phyloP scores from a whole-genome alignment of 1,284 basidiomycete genomes.

The Ganoderma sinense region DNA sequence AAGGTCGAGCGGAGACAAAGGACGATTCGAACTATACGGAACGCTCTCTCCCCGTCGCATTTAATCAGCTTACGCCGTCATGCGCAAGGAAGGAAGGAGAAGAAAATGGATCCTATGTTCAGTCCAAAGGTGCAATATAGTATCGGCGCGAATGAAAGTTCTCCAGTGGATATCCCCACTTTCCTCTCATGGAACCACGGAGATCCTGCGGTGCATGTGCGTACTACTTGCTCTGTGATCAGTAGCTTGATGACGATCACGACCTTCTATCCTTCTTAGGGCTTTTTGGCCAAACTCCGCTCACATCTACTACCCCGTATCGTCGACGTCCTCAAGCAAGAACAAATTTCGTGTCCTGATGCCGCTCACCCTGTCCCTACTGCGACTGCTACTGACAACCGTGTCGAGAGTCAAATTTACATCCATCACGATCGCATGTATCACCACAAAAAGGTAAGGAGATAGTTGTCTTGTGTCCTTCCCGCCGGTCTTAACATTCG shows the following conservation, averaged over 20 bases:
- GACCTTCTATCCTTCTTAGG: background rate
- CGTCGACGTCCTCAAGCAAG: background rate
- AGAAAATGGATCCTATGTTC: background rate
- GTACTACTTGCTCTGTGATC: background rate
- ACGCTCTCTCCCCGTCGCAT: background rate
- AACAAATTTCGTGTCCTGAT: background rate
- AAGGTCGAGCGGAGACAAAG: constrained; percentile 3
- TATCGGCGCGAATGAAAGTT: background rate
- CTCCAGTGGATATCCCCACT: background rate
- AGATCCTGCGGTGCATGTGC: background rate
- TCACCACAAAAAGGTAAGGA: background rate
- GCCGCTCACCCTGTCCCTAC: background rate
- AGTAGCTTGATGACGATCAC: no score
- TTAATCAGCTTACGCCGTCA: background rate
- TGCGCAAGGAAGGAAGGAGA: background rate
- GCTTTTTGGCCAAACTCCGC: background rate
- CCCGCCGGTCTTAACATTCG: background rate
- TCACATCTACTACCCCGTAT: background rate
- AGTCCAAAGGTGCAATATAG: background rate
- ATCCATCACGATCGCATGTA: background rate
- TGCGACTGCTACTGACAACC: background rate
- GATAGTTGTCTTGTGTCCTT: background rate
- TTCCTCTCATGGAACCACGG: background rate
- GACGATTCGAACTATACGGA: background rate
- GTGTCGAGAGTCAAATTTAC: background rate